Base-by-base conservation (phyloP, 306 rosid species). In the Lathyrus oleraceus region DNA sequence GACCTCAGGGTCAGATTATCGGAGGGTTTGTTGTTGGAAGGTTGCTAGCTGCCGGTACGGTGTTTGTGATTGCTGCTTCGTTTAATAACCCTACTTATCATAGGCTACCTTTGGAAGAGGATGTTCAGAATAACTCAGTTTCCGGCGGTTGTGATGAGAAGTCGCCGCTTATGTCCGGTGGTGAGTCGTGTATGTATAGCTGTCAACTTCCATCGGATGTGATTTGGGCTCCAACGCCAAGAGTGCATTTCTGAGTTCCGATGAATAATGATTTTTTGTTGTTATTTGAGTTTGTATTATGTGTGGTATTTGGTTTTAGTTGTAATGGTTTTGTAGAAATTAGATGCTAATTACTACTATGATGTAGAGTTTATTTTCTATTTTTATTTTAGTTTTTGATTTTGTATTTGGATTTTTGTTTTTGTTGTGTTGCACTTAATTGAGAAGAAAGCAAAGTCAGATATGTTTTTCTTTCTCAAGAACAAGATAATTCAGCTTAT, bases 1-100 rank as follows among this genome's bases (percentile, higher is more conserved):
- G 91, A 2, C 94, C 87, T 0, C 93, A 88, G 67, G 98, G 98
- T 6, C 91, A 87, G 87, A 78, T 90, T 70, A 70, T 87, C 8
- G 97, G 98, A 13, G 98, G 98, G 0, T 16, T 79, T 12, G 89
- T 88, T 17, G 67, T 65, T 13, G 96, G 96, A 0, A 12, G 76
- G 8, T 60, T 93, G 2, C 2, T 82, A 4, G 85, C 97, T 0
- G 87, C 79, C 0, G 91, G 91, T 0, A 73, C 88, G 2, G 97
- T 93, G 3, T 84, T 45, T 77, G 70, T 93, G 1, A 76, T 87
- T 4, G 96, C 84, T 2, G 79, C 91, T 1, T 85, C 96, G 1
- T 88, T 93, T 78, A 84, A 83, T 77, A 81, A 76, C 51, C 93
- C 97, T 0, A 62, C 85, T 5, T 88, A 81, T 68, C 90, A 90